phyloP scores from a whole-genome alignment of 2,329 filamentous ascomycete genomes.

The Fragosphaeria purpurea region DNA sequence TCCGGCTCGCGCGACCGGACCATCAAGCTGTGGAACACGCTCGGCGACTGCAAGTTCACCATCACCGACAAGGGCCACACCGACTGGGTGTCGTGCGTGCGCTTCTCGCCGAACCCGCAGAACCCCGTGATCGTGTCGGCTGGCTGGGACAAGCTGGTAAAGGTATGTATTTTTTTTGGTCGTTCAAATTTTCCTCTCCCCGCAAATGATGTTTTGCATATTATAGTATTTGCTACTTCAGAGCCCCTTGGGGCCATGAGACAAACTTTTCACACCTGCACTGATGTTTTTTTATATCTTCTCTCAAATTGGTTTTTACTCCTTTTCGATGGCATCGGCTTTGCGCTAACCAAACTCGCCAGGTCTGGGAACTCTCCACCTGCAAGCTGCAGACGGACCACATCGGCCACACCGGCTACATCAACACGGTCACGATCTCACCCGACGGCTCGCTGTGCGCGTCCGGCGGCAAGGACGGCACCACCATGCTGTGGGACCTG shows the following conservation, averaged over 20 bases:
- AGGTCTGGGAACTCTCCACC: slow-evolving; percentile 99
- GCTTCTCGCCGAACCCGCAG: slow-evolving; percentile 99
- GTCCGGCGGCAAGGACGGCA: slow-evolving; percentile 98
- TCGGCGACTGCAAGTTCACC: slow-evolving; percentile 99
- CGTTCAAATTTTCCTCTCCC: not conserved
- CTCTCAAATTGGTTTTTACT: not conserved
- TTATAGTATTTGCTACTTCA: slow-evolving; percentile 99
- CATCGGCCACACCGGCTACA: slow-evolving; percentile 99
- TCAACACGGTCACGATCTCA: slow-evolving; percentile 99
- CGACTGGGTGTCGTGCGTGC: slow-evolving; percentile 98
- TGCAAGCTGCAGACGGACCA: slow-evolving; percentile 99
- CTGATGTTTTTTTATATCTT: slow-evolving; percentile 48
- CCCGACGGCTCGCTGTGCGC: slow-evolving; percentile 98
- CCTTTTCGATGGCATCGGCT: not conserved
- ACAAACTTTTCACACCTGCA: slow-evolving; percentile 67
- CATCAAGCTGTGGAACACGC: slow-evolving; percentile 99
- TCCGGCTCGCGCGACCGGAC: slow-evolving; percentile 96
- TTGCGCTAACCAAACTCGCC: not conserved
- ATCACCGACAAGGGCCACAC: slow-evolving; percentile 99
- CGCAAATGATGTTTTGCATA: slow-evolving; percentile 82
- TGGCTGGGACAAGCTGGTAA: slow-evolving; percentile 99
- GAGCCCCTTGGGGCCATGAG: slow-evolving; percentile 86
- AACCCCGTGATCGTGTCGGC: slow-evolving; percentile 98
- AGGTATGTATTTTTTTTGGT: slow-evolving; percentile 56
- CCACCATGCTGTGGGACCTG: slow-evolving; percentile 99